Percentiles rank a stretch among this genome's conserved stretches.
Evolutionary conservation across 2,329 filamentous ascomycete genomes (phyloP).

Genomic region (Shiraia sp.): DNA sequence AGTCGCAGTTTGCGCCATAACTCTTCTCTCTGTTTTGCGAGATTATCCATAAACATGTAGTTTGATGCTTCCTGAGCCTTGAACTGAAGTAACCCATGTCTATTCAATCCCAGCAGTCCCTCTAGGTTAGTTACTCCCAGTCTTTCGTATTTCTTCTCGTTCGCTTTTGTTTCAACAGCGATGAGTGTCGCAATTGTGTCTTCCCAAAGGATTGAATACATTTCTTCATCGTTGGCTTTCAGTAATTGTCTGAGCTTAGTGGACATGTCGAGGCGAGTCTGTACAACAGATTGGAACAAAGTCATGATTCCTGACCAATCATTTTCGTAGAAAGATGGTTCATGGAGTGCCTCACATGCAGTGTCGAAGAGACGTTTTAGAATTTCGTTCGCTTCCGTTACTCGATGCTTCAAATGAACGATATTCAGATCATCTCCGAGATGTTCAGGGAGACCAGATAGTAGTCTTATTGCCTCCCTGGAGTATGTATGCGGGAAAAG

Average conservation of each 20-base stretch:
- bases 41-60: slow-evolving; percentile 41
- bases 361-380: slow-evolving; percentile 35
- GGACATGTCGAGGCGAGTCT: slow-evolving; percentile 16
- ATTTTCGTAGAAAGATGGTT: slow-evolving; percentile 35
- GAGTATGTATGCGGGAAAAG: slow-evolving; percentile 1
- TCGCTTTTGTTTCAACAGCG: slow-evolving; percentile 21
- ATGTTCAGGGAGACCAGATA: slow-evolving; percentile 21
- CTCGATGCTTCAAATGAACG: slow-evolving; percentile 12
- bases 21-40: slow-evolving; percentile 38
- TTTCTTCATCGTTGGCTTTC: slow-evolving; percentile 11
- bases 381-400: slow-evolving; percentile 34
- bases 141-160: slow-evolving; percentile 17
- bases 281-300: slow-evolving; percentile 17
- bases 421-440: background rate
- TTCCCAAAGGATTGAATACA: slow-evolving; percentile 26
- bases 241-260: slow-evolving; percentile 10
- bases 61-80: slow-evolving; percentile 18
- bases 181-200: slow-evolving; percentile 24
- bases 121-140: slow-evolving; percentile 10
- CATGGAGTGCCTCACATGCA: slow-evolving; percentile 27
- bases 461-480: slow-evolving; percentile 1
- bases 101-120: slow-evolving; percentile 11
- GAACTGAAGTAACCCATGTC: background rate
- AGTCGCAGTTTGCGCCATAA: slow-evolving; percentile 36
- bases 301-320: slow-evolving; percentile 34